phyloP scores from a whole-genome alignment of 2,329 filamentous ascomycete species.

The Chaetoscypha palmicola region DNA sequence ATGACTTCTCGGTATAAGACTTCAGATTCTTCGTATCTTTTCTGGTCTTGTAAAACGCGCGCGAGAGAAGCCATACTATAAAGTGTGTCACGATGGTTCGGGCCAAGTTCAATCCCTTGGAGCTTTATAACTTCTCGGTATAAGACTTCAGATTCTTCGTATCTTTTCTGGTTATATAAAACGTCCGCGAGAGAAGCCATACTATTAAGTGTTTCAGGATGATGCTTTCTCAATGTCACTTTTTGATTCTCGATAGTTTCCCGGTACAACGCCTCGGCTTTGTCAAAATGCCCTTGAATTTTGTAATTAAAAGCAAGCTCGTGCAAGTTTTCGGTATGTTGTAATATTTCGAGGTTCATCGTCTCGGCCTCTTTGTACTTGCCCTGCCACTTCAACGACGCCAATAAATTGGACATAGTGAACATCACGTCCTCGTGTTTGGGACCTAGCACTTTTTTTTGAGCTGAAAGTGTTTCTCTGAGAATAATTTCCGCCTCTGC shows the following conservation, averaged over 20 bases:
- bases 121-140: neutral
- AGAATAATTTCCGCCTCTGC: conserved; percentile 26
- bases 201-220: neutral
- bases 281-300: neutral
- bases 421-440: neutral
- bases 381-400: neutral
- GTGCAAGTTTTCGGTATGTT: too few species aligned
- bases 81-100: neutral
- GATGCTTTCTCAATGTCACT: neutral
- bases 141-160: neutral
- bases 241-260: neutral
- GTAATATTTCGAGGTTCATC: too few species aligned
- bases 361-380: neutral
- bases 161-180: too few species aligned
- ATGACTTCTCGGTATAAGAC: conserved; percentile 2
- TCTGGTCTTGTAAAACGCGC: neutral
- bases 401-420: neutral
- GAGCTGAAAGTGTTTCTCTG: conserved; percentile 4
- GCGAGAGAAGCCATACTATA: neutral
- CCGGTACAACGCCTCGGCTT: neutral
- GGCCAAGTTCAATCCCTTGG: neutral
- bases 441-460: neutral
- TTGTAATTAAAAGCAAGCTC: too few species aligned
- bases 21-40: conserved; percentile 6
- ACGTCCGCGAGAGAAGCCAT: too few species aligned